A percentile compares a stretch with the other conserved stretches of the same genome.
phyloP scores from a whole-genome alignment of 2,329 filamentous ascomycete genomes.

The Colletotrichum simmondsii region DNA sequence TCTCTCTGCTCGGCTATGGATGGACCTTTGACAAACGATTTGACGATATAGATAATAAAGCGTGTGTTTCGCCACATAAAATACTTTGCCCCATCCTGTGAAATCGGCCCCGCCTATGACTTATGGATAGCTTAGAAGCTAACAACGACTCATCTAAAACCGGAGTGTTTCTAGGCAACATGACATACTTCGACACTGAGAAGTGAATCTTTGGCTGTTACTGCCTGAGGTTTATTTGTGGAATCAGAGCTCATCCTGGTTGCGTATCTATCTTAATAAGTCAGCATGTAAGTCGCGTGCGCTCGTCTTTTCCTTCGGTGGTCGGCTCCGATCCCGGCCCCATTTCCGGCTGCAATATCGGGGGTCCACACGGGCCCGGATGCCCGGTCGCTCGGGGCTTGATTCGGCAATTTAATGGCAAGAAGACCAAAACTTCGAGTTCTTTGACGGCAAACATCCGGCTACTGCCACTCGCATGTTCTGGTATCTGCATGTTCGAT shows the following conservation, averaged over 20 bases:
- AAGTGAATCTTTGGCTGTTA: too few relatives aligned
- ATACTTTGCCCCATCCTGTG: background rate
- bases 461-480: background rate
- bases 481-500: background rate
- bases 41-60: constrained; percentile 34
- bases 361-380: background rate
- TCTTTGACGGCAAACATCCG: background rate
- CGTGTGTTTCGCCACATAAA: constrained; percentile 21
- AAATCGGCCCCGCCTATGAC: too few relatives aligned
- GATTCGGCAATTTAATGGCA: background rate
- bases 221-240: too few relatives aligned
- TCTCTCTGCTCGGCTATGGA: constrained; percentile 15
- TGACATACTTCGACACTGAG: too few relatives aligned
- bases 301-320: too few relatives aligned
- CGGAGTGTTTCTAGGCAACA: too few relatives aligned
- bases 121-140: too few relatives aligned
- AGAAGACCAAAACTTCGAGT: background rate
- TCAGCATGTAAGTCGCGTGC: background rate
- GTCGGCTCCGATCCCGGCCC: too few relatives aligned
- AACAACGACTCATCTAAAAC: too few relatives aligned
- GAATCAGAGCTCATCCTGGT: too few relatives aligned
- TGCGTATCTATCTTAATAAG: too few relatives aligned
- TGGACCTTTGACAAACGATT: constrained; percentile 32
- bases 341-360: background rate
- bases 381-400: background rate